Base-by-base conservation (phyloP, 768 basidiomycete species). In the Gloeopeniophorella convolvens region DNA sequence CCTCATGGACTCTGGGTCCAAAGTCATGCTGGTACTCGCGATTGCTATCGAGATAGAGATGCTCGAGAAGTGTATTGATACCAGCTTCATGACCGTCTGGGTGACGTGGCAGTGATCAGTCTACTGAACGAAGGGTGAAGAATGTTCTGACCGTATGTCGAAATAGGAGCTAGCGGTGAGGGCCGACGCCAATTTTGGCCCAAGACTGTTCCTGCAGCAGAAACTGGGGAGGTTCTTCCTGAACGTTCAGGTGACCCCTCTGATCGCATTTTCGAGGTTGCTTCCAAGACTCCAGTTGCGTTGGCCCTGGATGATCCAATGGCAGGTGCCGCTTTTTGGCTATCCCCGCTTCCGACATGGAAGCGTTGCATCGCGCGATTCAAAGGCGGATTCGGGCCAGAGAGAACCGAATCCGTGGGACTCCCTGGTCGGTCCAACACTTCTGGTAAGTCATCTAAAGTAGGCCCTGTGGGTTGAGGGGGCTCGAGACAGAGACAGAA, bases 1-100 rank as follows among this genome's bases (percentile, higher is more conserved):
- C 89, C 51, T 89, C 83, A 48, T 87, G 82, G 4, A 94, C 79
- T 44, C 78, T 79, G 3, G 94, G 93, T 5, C 95, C 95, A 62
- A 99, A 95, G 60, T 99, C 94, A 24, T 85, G 76, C 50, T 91
- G 82, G 2, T 91, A 73, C 50, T 96, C 91, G 21, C 83, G 82
- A 60, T 81, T 83, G 54, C 84, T 89, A 62, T 94, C 92, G 31
- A 90, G 72, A 62, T 92, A 97, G 18, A 94, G 72, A 49, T 89
- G 85, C 62, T 98, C 96, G 18, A 99, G 71, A 11, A 98, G 71
- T 42, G 88, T 87, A 61, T 79, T 86, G 59, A 98, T 89, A 8
- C 86, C 89, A 36, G 88, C 83, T 61, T 98, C 95, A 60, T 87
- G 87, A 0, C 88, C 88, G 58, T 96, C 94, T 93, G 60, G 26